Base-by-base conservation (phyloP, 108 stramenopile genomes). In the Fragilaria radians region DNA sequence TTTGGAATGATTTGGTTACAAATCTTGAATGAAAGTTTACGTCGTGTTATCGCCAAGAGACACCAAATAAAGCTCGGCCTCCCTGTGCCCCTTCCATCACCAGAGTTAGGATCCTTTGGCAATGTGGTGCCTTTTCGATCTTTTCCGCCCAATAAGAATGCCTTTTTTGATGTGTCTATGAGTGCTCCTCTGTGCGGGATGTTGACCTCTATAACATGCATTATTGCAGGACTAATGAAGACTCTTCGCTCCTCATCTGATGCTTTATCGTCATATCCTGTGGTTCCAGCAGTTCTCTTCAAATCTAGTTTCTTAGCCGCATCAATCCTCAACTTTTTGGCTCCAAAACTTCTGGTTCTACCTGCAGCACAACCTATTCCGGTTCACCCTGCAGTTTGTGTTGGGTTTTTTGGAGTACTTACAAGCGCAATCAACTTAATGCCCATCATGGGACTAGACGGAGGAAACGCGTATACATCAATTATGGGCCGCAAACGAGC, bases 401-500 rank as follows among this genome's bases (percentile, higher is more conserved):
- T 88, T 42, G 96, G 96, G 48, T 63, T 83, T 26, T 63, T 76
- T n/a, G 96, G 94, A n/a, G 54, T 93, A 11, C 51, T 91, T 5
- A 72, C 77, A 18, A 85, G 79, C 31, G 91, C 93, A 9, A 66
- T 95, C n/a, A 89, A 93, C 60, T 59, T 93, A 32, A 58, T 95
- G 46, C 96, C 96, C 0, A 80, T 97, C 29, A 92, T 91, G 32
- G 63, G 90, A 48, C 68, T 95, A 18, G 94, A 97, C 65, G 96
- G 96, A 23, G 94, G 91, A 14, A 58, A 94, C n/a, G 88, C 87
- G 17, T 71, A 61, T 46, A 62, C 78, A 33, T 78, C 92, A 4
- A 74, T 63, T 0, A 77, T 82, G 49, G 95, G 95, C 4, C 61
- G 72, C 47, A 66, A 76, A 19, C 32, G 51, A 5, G 73, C 77